phyloP scores from a whole-genome alignment of 1,284 basidiomycete genomes.

The Pseudozyma pruni region DNA sequence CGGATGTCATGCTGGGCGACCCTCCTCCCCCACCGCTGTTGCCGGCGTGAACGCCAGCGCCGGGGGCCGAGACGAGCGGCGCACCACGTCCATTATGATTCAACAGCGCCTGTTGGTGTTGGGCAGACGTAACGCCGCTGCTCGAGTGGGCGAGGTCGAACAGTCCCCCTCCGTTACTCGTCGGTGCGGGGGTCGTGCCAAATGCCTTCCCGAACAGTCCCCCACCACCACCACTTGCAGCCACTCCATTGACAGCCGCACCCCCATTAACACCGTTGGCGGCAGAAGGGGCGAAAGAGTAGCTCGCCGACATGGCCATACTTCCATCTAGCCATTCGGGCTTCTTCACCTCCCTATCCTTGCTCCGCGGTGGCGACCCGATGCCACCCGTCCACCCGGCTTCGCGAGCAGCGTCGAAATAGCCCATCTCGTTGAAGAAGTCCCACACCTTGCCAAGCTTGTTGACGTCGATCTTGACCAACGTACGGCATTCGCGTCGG shows the following conservation, averaged over 20 bases:
- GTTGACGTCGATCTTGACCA: conserved; percentile 64
- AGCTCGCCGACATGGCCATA: conserved; percentile 45
- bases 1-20: conserved; percentile 7
- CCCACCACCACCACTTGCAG: conserved; percentile 1
- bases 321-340: conserved; percentile 47
- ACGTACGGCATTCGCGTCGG: conserved; percentile 53
- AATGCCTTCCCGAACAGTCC: conserved; percentile 19
- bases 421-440: conserved; percentile 63
- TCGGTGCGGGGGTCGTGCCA: conserved; percentile 1
- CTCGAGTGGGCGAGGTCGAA: conserved; percentile 33
- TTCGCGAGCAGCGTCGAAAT: conserved; percentile 51
- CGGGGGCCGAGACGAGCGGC: conserved; percentile 29
- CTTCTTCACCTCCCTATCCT: conserved; percentile 32
- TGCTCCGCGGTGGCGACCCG: conserved; percentile 42
- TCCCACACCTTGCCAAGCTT: conserved; percentile 65
- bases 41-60: conserved; percentile 3
- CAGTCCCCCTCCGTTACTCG: conserved; percentile 24
- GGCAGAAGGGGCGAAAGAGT: conserved; percentile 23
- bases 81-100: conserved; percentile 44
- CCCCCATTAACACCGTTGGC: conserved; percentile 6
- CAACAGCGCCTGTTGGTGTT: conserved; percentile 43
- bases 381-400: conserved; percentile 49
- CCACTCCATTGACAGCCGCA: neutral
- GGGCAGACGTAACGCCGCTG: conserved; percentile 28
- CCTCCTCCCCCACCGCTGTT: neutral